Evolutionary conservation across 129 eudicot species (phyloP), one percentile per base, ranked within the genome.

Genomic region (Ambrosia artemisiifolia): DNA sequence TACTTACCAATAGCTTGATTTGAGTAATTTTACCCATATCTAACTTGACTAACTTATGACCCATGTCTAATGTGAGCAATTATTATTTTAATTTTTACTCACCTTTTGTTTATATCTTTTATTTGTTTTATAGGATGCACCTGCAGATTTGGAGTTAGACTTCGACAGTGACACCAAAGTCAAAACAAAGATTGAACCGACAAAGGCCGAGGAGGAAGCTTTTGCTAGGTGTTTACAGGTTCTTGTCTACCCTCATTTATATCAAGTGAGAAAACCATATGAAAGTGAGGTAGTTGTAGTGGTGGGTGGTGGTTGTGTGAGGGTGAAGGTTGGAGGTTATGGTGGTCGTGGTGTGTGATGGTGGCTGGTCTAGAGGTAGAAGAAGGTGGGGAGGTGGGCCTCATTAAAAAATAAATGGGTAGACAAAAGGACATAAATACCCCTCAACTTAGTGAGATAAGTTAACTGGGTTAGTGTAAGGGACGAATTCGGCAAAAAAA

Each of bases 181-280:
- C 65, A 78, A 70, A 65, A 76, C 96, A 70, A 88, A 83, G 76
- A 90, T 94, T 61, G 98, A 94, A 85, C 88, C 80, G 2, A 90
- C 99, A 49, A 90, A 84, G 74, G 99, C 99, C n/a, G 99, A 90
- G 82, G 99, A 81, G 51, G 99, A 94, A 84, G 99, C 99, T 70
- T 65, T 90, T 81, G 77, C 88, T 46, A 69, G 92, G 77, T 96
- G 96, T 65, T 79, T 90, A 79, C 99, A 94, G 99, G 99, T 94
- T 83, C 65, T 60, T 76, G 6, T 47, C 71, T 67, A 51, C 11
- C 43, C 54, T 5, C 51, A 36, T 66, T 46, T 64, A 69, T 53
- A 51, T 50, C 71, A 40, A 5, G 34, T 62, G 44, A 40, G 63
- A 59, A 32, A n/a, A n/a, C n/a, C n/a, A n/a, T n/a, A n/a, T n/a